phyloP scores from a whole-genome alignment of 306 rosid species.

The Cucurbita maxima region DNA sequence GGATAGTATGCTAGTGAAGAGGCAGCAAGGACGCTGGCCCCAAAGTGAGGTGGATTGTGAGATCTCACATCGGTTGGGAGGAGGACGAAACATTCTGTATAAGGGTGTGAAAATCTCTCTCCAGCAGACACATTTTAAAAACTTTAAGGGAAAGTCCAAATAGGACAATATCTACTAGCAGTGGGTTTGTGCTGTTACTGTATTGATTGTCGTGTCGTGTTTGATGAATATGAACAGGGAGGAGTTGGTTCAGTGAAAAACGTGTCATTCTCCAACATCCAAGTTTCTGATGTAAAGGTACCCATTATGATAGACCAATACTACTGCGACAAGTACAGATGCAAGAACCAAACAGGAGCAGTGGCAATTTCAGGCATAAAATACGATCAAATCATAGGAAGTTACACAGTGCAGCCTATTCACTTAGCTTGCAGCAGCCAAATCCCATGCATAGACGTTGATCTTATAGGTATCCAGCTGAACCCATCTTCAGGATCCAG shows the following conservation, averaged over 20 bases:
- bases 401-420: slow-evolving; percentile 42
- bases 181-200: not conserved
- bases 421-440: slow-evolving; percentile 68
- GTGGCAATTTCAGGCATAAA: slow-evolving; percentile 49
- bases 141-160: no score
- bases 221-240: slow-evolving; percentile 32
- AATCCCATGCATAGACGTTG: slow-evolving; percentile 67
- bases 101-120: no score
- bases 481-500: slow-evolving; percentile 24
- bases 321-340: slow-evolving; percentile 61
- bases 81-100: no score
- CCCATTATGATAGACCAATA: slow-evolving; percentile 77
- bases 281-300: slow-evolving; percentile 44
- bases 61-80: no score
- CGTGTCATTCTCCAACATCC: slow-evolving; percentile 67
- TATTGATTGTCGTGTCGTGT: not conserved
- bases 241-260: slow-evolving; percentile 80
- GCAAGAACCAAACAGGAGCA: slow-evolving; percentile 64
- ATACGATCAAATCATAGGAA: slow-evolving; percentile 47
- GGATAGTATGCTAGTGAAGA: no score
- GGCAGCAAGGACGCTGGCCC: no score
- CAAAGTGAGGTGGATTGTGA: no score
- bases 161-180: no score
- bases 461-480: slow-evolving; percentile 49
- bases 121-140: no score